A percentile compares a stretch with the other conserved stretches of the same genome.
Conservation (phyloP, 2,329 filamentous ascomycete genomes). For the Dichotomopilus funicola region DNA sequence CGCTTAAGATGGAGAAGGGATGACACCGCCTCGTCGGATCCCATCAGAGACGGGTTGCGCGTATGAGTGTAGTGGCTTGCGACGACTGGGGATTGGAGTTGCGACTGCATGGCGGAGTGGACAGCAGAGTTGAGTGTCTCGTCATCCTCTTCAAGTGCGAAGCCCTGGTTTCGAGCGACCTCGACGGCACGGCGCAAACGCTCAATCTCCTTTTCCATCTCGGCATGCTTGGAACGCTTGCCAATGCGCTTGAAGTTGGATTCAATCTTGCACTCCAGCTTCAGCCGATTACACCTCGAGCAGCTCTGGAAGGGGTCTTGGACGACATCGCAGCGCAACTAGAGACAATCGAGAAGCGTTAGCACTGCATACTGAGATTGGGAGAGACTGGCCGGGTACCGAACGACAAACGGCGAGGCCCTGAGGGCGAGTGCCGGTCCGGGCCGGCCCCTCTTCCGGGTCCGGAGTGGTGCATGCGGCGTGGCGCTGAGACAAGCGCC, state of each 20-base stretch:
- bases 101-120: conserved; percentile 36
- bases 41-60: conserved; percentile 58
- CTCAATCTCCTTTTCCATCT: conserved; percentile 81
- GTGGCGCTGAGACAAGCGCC: neutral
- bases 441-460: too few relatives aligned
- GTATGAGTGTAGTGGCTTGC: conserved; percentile 54
- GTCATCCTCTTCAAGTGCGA: conserved; percentile 49
- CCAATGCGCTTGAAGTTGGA: conserved; percentile 78
- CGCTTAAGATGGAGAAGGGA: conserved; percentile 61
- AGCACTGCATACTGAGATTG: conserved; percentile 9
- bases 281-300: conserved; percentile 70
- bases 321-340: conserved; percentile 75
- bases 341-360: conserved; percentile 6
- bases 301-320: conserved; percentile 75
- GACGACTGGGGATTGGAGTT: conserved; percentile 53
- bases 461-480: too few relatives aligned
- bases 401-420: neutral
- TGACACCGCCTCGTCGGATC: conserved; percentile 62
- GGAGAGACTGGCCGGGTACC: neutral
- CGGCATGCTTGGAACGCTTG: conserved; percentile 75
- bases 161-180: conserved; percentile 54
- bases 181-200: conserved; percentile 56
- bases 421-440: neutral
- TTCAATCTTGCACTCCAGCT: conserved; percentile 78
- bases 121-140: conserved; percentile 28